Conservation (phyloP, 2,329 filamentous ascomycete species). For the Elsinoe australis region DNA sequence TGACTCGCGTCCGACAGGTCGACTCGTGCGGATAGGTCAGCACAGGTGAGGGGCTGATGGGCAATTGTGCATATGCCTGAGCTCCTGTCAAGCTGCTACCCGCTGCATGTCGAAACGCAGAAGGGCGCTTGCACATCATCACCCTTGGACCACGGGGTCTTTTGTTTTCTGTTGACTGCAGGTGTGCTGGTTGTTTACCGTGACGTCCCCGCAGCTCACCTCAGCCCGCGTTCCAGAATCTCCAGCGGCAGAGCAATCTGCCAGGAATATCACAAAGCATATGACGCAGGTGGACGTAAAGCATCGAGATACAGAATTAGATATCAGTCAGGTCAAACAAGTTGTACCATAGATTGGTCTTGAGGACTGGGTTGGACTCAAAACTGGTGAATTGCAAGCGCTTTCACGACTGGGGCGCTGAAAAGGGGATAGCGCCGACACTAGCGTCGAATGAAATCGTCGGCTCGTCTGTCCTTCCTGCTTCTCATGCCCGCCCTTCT, state of each 20-base stretch:
- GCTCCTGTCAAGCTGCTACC: slow-evolving; percentile 8
- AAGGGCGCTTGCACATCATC: slow-evolving; percentile 7
- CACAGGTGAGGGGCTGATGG: neutral
- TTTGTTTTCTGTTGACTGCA: neutral
- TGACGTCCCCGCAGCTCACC: slow-evolving; percentile 6
- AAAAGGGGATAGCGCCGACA: slow-evolving; percentile 4
- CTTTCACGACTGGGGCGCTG: too few species aligned
- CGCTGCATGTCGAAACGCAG: slow-evolving; percentile 14
- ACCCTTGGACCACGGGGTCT: neutral
- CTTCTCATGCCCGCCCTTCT: neutral
- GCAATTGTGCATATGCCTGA: neutral
- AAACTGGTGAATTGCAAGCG: too few species aligned
- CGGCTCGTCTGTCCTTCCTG: slow-evolving; percentile 1
- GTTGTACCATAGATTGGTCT: slow-evolving; percentile 12
- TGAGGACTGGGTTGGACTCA: slow-evolving; percentile 2
- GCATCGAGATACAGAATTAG: slow-evolving; percentile 11
- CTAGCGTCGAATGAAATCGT: neutral
- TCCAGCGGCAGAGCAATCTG: neutral
- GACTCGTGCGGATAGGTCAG: neutral
- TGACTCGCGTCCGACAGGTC: slow-evolving; percentile 1
- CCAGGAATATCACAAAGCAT: neutral
- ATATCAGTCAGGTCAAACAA: neutral
- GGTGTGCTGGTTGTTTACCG: slow-evolving; percentile 13
- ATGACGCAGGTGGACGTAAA: slow-evolving; percentile 8
- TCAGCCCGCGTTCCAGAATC: slow-evolving; percentile 3